These are phyloP conservation scores for Salix udensis DNA, from an alignment of 345 rosid genomes.

Conservation along the genomic window DNA sequence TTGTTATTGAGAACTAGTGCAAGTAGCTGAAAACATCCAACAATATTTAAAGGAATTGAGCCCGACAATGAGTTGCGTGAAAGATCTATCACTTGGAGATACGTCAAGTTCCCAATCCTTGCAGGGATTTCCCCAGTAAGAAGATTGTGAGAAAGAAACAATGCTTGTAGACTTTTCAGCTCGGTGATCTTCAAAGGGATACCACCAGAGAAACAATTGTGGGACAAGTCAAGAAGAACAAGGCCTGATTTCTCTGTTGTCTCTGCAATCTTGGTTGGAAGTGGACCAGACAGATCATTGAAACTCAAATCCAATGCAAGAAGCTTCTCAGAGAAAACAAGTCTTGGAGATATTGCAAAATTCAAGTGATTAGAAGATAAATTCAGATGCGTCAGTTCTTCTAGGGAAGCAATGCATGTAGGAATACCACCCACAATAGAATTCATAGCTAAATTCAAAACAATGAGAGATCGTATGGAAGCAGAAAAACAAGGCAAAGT, in stretches of 20 bases:
- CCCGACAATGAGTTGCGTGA: no score
- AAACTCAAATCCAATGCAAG: constrained; percentile 75
- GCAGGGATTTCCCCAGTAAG: no score
- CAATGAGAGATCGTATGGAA: constrained; percentile 43
- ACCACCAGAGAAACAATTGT: constrained; percentile 66
- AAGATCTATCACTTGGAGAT: no score
- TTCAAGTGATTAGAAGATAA: constrained; percentile 59
- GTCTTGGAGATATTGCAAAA: constrained; percentile 67
- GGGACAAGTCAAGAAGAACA: constrained; percentile 75
- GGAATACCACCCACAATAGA: constrained; percentile 81
- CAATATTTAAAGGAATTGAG: no score
- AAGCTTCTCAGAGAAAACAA: constrained; percentile 64
- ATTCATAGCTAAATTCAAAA: constrained; percentile 61
- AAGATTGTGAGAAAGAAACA: constrained; percentile 63
- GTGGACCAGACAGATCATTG: constrained; percentile 67
- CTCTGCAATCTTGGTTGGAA: constrained; percentile 57
- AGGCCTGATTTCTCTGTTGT: constrained; percentile 70
- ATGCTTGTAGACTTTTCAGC: constrained; percentile 70
- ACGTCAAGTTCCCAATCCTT: no score
- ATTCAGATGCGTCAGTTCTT: constrained; percentile 55
- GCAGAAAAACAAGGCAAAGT: constrained; percentile 82
- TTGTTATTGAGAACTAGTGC: no score
- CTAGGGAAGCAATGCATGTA: constrained; percentile 68
- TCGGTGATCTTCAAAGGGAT: constrained; percentile 72
- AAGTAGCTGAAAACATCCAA: no score